Evolutionary conservation across 2,329 filamentous ascomycete species (phyloP), one percentile per base, ranked within the genome.

Genomic region (Fusarium succisae): DNA sequence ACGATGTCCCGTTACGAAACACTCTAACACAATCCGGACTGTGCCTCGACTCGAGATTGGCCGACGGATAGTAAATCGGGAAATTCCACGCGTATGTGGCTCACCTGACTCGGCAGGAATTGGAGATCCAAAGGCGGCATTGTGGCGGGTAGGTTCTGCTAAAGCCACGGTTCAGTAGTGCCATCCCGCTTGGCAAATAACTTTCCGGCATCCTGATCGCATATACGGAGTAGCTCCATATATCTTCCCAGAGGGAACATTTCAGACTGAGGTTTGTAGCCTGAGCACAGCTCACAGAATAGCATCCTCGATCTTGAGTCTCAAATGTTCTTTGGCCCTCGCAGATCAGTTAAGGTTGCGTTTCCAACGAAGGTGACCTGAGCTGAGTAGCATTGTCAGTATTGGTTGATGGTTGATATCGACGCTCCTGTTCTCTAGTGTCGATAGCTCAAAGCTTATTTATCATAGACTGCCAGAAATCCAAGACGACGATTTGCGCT

Each of bases 361-460:
- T 26, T n/a, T 20, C 44, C n/a, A 26, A 26, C 7, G 14, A 54
- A 61, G 26, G 24, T 14, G 26, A 35, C 37, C 32, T 38, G 26
- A n/a, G 10, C 38, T 39, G 37, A 43, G 22, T 30, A 43, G 39
- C 13, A 39, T 17, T 39, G n/a, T 22, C 48, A 44, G 37, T 60
- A 65, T 53, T 59, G 41, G 20, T 50, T 41, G 54, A 35, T 35
- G 32, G 14, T 35, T 15, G 32, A 30, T 70, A 48, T 43, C 38
- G 26, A 41, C 53, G 39, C 32, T 47, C 22, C 20, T 20, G 7
- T 20, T 12, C 41, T 38, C 22, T 63, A 63, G 51, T 22, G 15
- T 39, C 35, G 28, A 57, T 68, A 57, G 69, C 45, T 48, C 35
- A 60, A 72, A 69, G 44, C 28, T 69, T 69, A 48, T 66, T 35